Evolutionary conservation across 352 stramenopile genomes (phyloP).

Genomic region (Phytophthora fragariae): DNA sequence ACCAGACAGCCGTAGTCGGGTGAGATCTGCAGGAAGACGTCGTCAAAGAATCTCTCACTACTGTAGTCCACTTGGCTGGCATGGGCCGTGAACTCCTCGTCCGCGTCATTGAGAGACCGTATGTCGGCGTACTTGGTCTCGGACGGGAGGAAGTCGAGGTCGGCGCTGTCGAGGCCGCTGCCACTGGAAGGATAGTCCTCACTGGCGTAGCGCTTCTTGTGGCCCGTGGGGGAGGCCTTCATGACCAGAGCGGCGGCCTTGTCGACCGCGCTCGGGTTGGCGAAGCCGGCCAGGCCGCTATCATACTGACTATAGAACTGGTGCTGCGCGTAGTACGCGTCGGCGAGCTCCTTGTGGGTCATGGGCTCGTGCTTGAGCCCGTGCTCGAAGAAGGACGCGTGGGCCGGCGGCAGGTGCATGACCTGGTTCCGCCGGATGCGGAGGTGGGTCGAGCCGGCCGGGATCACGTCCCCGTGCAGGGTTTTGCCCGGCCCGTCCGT

Average conservation of each 20-base stretch:
- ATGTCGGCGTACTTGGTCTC: slow-evolving; percentile 68
- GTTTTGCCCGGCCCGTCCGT: slow-evolving; percentile 49
- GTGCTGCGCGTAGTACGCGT: slow-evolving; percentile 25
- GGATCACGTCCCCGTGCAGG: slow-evolving; percentile 51
- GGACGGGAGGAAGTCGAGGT: slow-evolving; percentile 48
- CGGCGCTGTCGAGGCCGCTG: slow-evolving; percentile 32
- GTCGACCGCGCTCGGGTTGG: slow-evolving; percentile 17
- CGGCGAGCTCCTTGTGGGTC: slow-evolving; percentile 20
- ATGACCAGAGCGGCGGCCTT: slow-evolving; percentile 29
- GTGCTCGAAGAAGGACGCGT: slow-evolving; percentile 35
- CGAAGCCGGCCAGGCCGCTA: slow-evolving; percentile 16
- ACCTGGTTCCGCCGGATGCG: slow-evolving; percentile 58
- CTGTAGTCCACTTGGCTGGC: slow-evolving; percentile 70
- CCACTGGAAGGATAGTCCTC: slow-evolving; percentile 45
- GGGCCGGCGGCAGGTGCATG: slow-evolving; percentile 35
- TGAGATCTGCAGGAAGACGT: slow-evolving; percentile 83
- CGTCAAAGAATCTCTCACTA: slow-evolving; percentile 77
- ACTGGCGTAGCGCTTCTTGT: slow-evolving; percentile 19
- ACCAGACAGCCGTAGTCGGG: slow-evolving; percentile 78
- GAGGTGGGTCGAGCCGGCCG: slow-evolving; percentile 48
- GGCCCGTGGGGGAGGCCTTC: slow-evolving; percentile 17
- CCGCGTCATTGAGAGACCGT: slow-evolving; percentile 52
- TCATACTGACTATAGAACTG: slow-evolving; percentile 26
- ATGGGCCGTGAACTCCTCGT: slow-evolving; percentile 57
- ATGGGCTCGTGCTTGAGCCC: slow-evolving; percentile 10